Evolutionary conservation across 352 stramenopile species (phyloP), one percentile per base, ranked within the genome.

Genomic region (Globisporangium perplexum): DNA sequence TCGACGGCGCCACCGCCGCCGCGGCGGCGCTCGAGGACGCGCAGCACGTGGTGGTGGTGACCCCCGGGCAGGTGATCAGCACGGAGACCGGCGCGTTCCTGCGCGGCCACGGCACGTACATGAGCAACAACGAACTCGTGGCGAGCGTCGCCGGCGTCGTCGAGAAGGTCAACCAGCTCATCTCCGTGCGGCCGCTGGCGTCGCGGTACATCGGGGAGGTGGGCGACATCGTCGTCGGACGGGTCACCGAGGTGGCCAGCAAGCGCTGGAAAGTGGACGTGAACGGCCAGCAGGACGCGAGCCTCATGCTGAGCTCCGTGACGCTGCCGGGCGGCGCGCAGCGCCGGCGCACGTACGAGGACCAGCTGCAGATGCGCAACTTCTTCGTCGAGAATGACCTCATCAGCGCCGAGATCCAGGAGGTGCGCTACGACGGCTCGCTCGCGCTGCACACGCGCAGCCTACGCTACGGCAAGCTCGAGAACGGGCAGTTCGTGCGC

Each of bases 201-300:
- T 90, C 76, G 11, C 74, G 93, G 12, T 98, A 98, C 71, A 85
- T 88, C 53, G 93, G 92, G 24, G 92, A 99, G 60, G 93, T 98
- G 17, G 96, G 96, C 23, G 96, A 99, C 85, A 88, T 99, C 28
- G 83, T 99, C 17, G 89, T 99, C 0, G 96, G 96, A n/a, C 81
- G 95, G 42, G 86, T 99, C 26, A 81, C 87, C 0, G 88, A 97
- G 44, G 95, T 99, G 24, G 89, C 71, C 51, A 92, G 78, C 50
- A 97, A 97, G 58, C 78, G 90, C 47, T 99, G 96, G 96, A 98
- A 96, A 50, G 94, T 99, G 28, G 91, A 98, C 65, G 75, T 97
- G 51, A 88, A 90, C 49, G 81, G 83, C 42, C 81, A 90, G 60
- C 80, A 92, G 55, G 81, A 90, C 63, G 79, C 74, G 11, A 74